A percentile compares a stretch with the other conserved stretches of the same genome.
Evolutionary conservation across 768 basidiomycete genomes (phyloP).

Genomic region (Lactarius evosmus): DNA sequence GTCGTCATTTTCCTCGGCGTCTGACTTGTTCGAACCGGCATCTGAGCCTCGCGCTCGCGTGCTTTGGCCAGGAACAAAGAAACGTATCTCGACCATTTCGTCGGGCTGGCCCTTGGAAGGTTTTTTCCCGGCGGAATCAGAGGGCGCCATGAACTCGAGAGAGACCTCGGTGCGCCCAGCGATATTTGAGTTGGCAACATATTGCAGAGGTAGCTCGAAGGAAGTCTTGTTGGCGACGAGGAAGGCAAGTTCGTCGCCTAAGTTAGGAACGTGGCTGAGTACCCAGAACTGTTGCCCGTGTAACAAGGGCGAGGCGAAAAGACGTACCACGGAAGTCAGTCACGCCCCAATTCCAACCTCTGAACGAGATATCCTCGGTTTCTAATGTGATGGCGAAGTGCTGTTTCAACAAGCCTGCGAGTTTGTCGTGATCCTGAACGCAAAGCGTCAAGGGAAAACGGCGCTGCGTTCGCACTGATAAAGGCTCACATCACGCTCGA

Average conservation of each 20-base stretch:
- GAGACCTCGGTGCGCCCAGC: constrained; percentile 98
- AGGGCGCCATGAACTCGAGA: constrained; percentile 76
- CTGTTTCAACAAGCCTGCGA: constrained; percentile 78
- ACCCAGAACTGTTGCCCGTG: constrained; percentile 2
- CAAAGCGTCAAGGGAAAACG: constrained; percentile 11
- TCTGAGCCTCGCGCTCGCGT: constrained; percentile 60
- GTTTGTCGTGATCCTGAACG: constrained; percentile 80
- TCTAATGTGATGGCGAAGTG: constrained; percentile 86
- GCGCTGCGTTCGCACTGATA: not conserved
- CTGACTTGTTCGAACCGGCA: constrained; percentile 69
- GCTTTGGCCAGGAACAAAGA: constrained; percentile 85
- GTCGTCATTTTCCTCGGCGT: constrained; percentile 67
- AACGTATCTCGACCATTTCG: constrained; percentile 93
- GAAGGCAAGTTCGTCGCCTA: constrained; percentile 91
- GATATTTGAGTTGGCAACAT: constrained; percentile 96
- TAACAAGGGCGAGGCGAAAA: constrained; percentile 1
- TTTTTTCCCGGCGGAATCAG: constrained; percentile 45
- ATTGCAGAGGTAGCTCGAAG: constrained; percentile 83
- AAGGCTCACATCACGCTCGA: constrained; percentile 74
- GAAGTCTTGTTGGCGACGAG: constrained; percentile 81
- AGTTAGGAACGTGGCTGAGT: constrained; percentile 7
- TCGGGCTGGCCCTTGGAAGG: constrained; percentile 50
- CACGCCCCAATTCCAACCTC: constrained; percentile 98
- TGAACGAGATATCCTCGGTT: constrained; percentile 79
- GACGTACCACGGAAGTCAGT: constrained; percentile 86